Percentiles rank a stretch among this genome's conserved stretches.
phyloP scores from a whole-genome alignment of 768 basidiomycete genomes.

The Rhodotorula paludigena region DNA sequence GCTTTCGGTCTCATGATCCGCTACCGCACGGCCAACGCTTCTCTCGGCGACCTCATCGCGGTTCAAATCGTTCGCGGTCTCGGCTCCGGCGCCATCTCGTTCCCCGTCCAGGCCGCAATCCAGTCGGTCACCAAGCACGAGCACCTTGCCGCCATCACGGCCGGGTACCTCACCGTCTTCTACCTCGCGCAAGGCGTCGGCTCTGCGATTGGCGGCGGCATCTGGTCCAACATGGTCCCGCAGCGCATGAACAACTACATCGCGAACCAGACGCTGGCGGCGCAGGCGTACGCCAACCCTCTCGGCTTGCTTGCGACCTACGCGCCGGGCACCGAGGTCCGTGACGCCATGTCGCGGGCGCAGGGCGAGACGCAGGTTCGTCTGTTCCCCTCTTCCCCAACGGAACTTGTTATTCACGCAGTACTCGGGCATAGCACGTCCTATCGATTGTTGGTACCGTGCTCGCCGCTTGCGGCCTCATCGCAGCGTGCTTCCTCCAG shows the following conservation, averaged over 20 bases:
- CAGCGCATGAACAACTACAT: constrained; percentile 41
- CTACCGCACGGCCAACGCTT: constrained; percentile 41
- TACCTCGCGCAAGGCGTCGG: constrained; percentile 40
- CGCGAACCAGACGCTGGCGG: constrained; percentile 40
- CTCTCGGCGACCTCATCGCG: constrained; percentile 41
- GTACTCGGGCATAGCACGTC: too few species aligned
- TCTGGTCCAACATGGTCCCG: constrained; percentile 46
- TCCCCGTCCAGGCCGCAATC: constrained; percentile 43
- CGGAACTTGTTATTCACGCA: too few species aligned
- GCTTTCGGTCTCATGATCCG: constrained; percentile 45
- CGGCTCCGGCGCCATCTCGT: constrained; percentile 42
- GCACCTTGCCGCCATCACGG: constrained; percentile 40
- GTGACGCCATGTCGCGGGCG: constrained; percentile 43
- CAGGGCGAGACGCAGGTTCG: constrained; percentile 47
- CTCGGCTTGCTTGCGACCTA: constrained; percentile 41
- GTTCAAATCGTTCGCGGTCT: constrained; percentile 44
- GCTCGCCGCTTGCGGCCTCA: constrained; percentile 22
- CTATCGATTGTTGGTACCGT: constrained; percentile 23
- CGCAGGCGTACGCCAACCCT: constrained; percentile 43
- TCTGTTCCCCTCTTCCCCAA: too few species aligned
- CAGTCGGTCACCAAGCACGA: constrained; percentile 38
- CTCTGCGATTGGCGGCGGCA: constrained; percentile 44
- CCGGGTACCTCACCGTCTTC: constrained; percentile 43
- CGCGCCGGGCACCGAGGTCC: constrained; percentile 39
- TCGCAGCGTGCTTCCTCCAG: constrained; percentile 8